A percentile compares a stretch with the other conserved stretches of the same genome.
Conservation (phyloP, 495 filamentous ascomycete genomes). For the Daldinia concentrica region DNA sequence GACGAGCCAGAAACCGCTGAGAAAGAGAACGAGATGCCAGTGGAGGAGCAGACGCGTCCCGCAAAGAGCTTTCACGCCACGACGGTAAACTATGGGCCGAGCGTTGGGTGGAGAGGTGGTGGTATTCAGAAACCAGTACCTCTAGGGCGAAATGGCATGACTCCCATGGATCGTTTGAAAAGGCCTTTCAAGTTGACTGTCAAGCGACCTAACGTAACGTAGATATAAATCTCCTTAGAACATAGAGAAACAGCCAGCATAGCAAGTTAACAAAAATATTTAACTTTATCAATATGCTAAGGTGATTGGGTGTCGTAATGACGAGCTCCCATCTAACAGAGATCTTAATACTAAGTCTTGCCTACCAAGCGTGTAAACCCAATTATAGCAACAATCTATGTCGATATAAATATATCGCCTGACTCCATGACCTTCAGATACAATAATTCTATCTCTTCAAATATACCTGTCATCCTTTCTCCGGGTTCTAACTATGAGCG, state of each 20-base stretch:
- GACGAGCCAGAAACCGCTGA: constrained; percentile 4
- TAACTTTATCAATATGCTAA: not conserved
- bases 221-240: not conserved
- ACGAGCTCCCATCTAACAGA: not conserved
- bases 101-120: constrained; percentile 42
- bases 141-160: constrained; percentile 46
- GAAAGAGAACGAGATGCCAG: constrained; percentile 42
- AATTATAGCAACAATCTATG: not conserved
- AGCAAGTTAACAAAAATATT: not conserved
- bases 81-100: constrained; percentile 41
- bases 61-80: constrained; percentile 55
- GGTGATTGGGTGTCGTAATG: not conserved
- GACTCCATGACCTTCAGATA: not conserved
- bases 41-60: constrained; percentile 47
- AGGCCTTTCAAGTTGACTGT: constrained; percentile 61
- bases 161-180: constrained; percentile 53
- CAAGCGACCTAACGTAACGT: constrained; percentile 41
- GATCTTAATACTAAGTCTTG: not conserved
- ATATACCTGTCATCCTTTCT: constrained; percentile 1
- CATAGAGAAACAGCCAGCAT: not conserved
- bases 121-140: constrained; percentile 48
- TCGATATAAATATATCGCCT: not conserved
- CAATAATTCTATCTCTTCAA: constrained; percentile 12
- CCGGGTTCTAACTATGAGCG: constrained; percentile 4
- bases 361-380: not conserved